Percentiles rank a stretch among this genome's conserved stretches.
These are phyloP conservation scores for Lotus japonicus DNA, from an alignment of 306 rosid genomes.

Conservation along the genomic window DNA sequence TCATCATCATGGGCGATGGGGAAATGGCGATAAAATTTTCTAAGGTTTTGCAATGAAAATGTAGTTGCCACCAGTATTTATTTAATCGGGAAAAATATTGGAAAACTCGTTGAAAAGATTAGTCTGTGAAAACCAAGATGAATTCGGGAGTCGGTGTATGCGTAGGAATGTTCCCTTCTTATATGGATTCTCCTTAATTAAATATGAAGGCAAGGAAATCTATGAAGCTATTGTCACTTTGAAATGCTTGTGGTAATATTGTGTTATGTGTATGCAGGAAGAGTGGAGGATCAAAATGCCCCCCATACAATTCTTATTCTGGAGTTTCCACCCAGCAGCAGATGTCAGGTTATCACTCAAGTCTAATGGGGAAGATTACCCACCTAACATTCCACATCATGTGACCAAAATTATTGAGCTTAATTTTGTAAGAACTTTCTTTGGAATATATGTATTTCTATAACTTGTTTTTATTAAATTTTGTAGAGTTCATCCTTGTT, in stretches of 20 bases:
- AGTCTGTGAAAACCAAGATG: no score
- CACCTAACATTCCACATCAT: slow-evolving; percentile 38
- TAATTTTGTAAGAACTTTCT: slow-evolving; percentile 36
- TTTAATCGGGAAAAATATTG: no score
- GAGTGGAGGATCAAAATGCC: slow-evolving; percentile 45
- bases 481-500: no score
- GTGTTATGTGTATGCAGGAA: slow-evolving; percentile 29
- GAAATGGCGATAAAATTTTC: no score
- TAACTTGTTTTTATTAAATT: background rate
- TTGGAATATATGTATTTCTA: background rate
- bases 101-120: no score
- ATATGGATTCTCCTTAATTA: no score
- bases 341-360: slow-evolving; percentile 33
- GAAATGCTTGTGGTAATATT: slow-evolving; percentile 1
- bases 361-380: slow-evolving; percentile 44
- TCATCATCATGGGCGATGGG: no score
- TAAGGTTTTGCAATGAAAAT: no score
- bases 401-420: slow-evolving; percentile 37
- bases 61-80: no score
- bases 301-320: slow-evolving; percentile 32
- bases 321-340: slow-evolving; percentile 22
- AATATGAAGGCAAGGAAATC: no score
- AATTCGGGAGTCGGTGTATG: no score
- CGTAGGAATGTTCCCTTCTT: no score
- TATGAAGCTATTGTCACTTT: background rate